Evolutionary conservation across 192 early-diverging fungal species (phyloP).

Genomic region (Backusella westeae): DNA sequence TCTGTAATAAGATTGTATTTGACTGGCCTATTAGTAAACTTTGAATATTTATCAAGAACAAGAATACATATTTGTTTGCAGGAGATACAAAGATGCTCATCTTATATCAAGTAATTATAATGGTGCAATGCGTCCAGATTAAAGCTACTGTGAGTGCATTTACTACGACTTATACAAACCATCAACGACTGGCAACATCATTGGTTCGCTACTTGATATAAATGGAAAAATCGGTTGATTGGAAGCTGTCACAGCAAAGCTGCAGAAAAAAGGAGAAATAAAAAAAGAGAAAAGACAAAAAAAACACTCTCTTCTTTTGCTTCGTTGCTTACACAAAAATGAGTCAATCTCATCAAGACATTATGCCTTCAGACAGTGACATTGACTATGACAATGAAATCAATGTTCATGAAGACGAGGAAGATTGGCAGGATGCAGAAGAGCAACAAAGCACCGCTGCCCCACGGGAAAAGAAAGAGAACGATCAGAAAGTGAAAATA

Average conservation of each 20-base stretch:
- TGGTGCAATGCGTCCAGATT: too few species aligned
- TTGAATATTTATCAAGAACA: too few species aligned
- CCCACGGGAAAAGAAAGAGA: neutral
- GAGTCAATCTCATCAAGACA: conserved; percentile 1
- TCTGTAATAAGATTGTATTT: too few species aligned
- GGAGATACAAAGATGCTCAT: too few species aligned
- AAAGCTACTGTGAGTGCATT: too few species aligned
- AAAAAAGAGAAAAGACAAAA: neutral
- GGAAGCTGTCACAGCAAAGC: too few species aligned
- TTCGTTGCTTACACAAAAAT: neutral
- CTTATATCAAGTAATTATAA: too few species aligned
- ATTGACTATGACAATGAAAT: conserved; percentile 11
- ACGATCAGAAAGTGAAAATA: conserved; percentile 1
- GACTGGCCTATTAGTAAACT: too few species aligned
- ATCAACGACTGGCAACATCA: neutral
- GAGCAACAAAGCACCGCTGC: neutral
- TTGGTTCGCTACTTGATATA: too few species aligned
- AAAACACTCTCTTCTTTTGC: neutral
- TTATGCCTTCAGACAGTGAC: neutral
- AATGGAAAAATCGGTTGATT: neutral
- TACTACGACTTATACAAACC: too few species aligned
- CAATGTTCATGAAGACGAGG: conserved; percentile 13
- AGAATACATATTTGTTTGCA: too few species aligned
- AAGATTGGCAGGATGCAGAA: conserved; percentile 13
- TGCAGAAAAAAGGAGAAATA: too few species aligned